These are phyloP conservation scores for Phytophthora cryptogea DNA, from an alignment of 352 stramenopile genomes.

Conservation along the genomic window DNA sequence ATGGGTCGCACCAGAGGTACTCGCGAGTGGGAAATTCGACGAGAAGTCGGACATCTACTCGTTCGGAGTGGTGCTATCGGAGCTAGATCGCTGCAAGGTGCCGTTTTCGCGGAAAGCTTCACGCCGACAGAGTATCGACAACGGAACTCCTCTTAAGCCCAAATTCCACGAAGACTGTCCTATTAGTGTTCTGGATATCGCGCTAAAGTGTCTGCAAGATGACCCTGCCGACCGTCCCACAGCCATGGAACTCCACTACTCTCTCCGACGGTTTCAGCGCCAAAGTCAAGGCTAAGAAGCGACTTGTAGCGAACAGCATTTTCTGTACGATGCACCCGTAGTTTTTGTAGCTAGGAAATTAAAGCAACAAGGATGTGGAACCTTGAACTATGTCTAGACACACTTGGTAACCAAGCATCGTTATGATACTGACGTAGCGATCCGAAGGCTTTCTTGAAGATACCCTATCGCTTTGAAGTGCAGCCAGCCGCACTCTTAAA, in stretches of 20 bases:
- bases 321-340: neutral
- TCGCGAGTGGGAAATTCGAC: constrained; percentile 55
- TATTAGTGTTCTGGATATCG: constrained; percentile 41
- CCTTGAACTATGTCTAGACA: too few species aligned
- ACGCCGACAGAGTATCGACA: constrained; percentile 21
- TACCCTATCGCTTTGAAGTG: neutral
- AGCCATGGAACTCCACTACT: constrained; percentile 68
- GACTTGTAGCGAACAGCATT: constrained; percentile 10
- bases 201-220: constrained; percentile 49
- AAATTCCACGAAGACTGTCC: constrained; percentile 56
- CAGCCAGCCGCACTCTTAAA: neutral
- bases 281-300: constrained; percentile 11
- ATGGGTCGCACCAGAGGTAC: constrained; percentile 65
- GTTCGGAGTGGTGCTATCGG: constrained; percentile 71
- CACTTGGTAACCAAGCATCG: too few species aligned
- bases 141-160: constrained; percentile 33
- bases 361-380: neutral
- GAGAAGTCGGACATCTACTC: constrained; percentile 75
- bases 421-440: too few species aligned
- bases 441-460: too few species aligned
- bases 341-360: neutral
- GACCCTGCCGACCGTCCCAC: constrained; percentile 49
- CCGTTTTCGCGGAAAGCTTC: constrained; percentile 33
- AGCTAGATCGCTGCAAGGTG: constrained; percentile 61
- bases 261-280: constrained; percentile 42